These are phyloP conservation scores for Mycena indigotica DNA, from an alignment of 768 basidiomycete genomes.

Conservation along the genomic window DNA sequence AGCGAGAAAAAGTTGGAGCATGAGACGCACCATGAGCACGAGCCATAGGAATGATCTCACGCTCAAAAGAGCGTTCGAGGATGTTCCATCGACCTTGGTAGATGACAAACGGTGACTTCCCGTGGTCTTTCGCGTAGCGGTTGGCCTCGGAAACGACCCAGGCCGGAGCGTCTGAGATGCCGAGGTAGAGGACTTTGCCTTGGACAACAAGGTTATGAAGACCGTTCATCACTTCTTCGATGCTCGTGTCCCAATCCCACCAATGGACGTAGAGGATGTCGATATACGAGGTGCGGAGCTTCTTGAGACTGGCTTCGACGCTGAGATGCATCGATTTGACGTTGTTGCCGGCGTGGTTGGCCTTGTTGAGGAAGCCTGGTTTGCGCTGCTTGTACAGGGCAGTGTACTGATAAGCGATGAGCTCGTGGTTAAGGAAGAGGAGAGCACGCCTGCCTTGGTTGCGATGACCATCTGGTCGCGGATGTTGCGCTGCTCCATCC, in stretches of 20 bases:
- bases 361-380: constrained; percentile 4
- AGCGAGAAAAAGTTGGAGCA: neutral
- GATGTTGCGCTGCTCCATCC: constrained; percentile 28
- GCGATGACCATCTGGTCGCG: constrained; percentile 54
- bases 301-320: constrained; percentile 46
- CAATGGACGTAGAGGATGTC: constrained; percentile 59
- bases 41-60: constrained; percentile 47
- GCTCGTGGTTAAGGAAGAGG: neutral
- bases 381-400: constrained; percentile 29
- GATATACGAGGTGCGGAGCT: constrained; percentile 59
- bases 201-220: constrained; percentile 40
- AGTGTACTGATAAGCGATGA: constrained; percentile 6
- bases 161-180: constrained; percentile 38
- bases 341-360: constrained; percentile 12
- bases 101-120: constrained; percentile 46
- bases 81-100: constrained; percentile 42
- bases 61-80: constrained; percentile 43
- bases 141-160: constrained; percentile 44
- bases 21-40: constrained; percentile 31
- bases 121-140: constrained; percentile 43
- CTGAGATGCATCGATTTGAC: constrained; percentile 48
- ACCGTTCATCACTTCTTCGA: constrained; percentile 45
- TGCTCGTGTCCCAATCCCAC: constrained; percentile 1
- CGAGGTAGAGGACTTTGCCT: constrained; percentile 44
- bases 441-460: constrained; percentile 44